phyloP scores from a whole-genome alignment of 2,329 filamentous ascomycete species.

The Fusarium sacchari region DNA sequence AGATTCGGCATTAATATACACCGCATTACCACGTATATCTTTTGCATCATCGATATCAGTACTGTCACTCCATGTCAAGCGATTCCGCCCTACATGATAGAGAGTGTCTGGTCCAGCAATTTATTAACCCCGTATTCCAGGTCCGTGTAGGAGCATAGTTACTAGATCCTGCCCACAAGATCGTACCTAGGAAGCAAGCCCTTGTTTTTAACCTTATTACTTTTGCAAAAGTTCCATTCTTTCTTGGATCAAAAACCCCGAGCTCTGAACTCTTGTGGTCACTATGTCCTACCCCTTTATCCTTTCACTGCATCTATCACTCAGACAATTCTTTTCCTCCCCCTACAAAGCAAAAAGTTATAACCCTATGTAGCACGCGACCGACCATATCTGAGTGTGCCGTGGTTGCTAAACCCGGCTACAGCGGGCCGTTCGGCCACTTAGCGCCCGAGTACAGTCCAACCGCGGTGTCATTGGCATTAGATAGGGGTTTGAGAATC shows the following conservation, averaged over 20 bases:
- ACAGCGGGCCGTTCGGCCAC: not conserved
- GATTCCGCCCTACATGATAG: not conserved
- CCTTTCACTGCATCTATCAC: not conserved
- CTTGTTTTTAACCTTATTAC: not conserved
- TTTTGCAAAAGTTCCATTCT: not conserved
- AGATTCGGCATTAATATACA: not conserved
- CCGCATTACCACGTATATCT: not conserved
- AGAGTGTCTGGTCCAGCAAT: not conserved
- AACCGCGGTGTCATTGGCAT: not conserved
- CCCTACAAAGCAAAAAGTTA: fast-evolving
- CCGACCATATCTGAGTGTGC: not conserved
- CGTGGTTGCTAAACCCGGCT: not conserved
- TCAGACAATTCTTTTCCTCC: no score
- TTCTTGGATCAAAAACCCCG: not conserved
- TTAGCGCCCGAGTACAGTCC: not conserved
- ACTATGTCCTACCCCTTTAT: not conserved
- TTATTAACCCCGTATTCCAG: not conserved
- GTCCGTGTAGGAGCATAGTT: not conserved
- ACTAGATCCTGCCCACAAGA: not conserved
- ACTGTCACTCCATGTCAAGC: fast-evolving
- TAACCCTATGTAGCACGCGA: not conserved
- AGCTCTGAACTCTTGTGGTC: fast-evolving
- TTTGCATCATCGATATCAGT: not conserved
- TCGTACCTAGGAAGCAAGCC: not conserved
- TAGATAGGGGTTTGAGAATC: not conserved